phyloP scores from a whole-genome alignment of 108 stramenopile genomes.

The Hondaea fermentalgiana region DNA sequence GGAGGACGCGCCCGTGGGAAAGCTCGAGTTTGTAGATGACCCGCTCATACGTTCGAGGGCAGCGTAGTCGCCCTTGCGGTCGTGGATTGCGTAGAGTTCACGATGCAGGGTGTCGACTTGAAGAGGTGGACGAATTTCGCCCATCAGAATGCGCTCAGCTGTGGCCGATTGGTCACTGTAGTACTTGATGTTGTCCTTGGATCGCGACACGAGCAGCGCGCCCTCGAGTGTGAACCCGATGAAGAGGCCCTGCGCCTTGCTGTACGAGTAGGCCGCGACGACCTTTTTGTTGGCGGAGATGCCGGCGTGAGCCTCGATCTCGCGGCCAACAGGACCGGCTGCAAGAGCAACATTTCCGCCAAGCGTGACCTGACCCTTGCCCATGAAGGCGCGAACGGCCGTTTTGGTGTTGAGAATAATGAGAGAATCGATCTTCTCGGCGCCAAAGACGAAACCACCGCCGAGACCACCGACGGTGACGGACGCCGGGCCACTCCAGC shows the following conservation, averaged over 20 bases:
- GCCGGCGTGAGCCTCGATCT: neutral
- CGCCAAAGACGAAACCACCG: slow-evolving; percentile 8
- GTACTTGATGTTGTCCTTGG: neutral
- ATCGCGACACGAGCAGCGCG: neutral
- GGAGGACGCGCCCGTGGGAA: neutral
- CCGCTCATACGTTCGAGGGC: neutral
- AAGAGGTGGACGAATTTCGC: neutral
- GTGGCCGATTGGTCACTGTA: neutral
- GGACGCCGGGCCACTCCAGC: neutral
- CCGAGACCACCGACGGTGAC: neutral
- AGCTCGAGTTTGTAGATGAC: too few relatives aligned
- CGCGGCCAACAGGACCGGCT: neutral
- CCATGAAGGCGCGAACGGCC: slow-evolving; percentile 15
- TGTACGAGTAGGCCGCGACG: slow-evolving; percentile 6
- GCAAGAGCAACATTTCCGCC: neutral
- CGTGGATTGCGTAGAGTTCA: neutral
- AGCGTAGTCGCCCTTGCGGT: neutral
- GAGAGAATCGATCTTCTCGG: neutral
- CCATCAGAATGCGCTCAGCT: neutral
- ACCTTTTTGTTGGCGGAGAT: neutral
- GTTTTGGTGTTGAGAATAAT: slow-evolving; percentile 14
- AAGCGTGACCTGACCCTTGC: neutral
- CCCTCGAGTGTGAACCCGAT: neutral
- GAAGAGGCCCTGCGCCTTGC: neutral
- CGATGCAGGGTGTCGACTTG: neutral